phyloP scores from a whole-genome alignment of 106 monocot species.

The Agapanthus africanus region DNA sequence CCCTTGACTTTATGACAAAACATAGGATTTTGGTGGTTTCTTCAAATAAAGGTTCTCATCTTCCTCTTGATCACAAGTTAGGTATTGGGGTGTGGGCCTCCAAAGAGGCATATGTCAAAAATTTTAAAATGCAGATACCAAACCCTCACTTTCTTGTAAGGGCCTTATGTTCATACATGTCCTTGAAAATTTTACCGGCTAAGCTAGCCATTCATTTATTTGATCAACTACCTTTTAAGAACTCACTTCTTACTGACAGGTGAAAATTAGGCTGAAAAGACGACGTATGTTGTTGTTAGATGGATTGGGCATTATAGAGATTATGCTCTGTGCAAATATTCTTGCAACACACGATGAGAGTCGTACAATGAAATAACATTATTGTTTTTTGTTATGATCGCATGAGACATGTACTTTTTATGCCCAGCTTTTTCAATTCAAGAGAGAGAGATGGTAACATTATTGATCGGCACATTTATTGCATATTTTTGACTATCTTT shows the following conservation, averaged over 20 bases:
- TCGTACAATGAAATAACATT: too few species aligned
- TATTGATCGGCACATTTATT: too few species aligned
- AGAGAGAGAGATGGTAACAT: too few species aligned
- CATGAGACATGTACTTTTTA: too few species aligned
- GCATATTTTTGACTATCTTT: too few species aligned
- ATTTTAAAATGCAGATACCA: not conserved
- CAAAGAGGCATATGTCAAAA: not conserved
- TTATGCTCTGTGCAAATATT: too few species aligned
- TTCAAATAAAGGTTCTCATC: not conserved
- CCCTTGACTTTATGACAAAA: not conserved
- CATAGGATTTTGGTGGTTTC: not conserved
- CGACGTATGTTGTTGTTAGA: too few species aligned
- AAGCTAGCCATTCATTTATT: not conserved
- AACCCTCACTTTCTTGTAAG: not conserved
- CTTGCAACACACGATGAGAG: too few species aligned
- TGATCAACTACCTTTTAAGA: not conserved
- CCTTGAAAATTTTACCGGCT: not conserved
- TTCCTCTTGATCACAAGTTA: not conserved
- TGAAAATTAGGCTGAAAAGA: not conserved
- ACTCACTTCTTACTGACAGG: not conserved
- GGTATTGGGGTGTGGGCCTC: not conserved
- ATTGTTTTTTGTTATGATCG: too few species aligned
- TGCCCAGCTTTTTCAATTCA: too few species aligned
- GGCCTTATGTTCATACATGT: not conserved
- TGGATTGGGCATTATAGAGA: too few species aligned